These are phyloP conservation scores for Thoreauomyces humboldtii DNA, from an alignment of 192 early-diverging fungal species.

Conservation along the genomic window DNA sequence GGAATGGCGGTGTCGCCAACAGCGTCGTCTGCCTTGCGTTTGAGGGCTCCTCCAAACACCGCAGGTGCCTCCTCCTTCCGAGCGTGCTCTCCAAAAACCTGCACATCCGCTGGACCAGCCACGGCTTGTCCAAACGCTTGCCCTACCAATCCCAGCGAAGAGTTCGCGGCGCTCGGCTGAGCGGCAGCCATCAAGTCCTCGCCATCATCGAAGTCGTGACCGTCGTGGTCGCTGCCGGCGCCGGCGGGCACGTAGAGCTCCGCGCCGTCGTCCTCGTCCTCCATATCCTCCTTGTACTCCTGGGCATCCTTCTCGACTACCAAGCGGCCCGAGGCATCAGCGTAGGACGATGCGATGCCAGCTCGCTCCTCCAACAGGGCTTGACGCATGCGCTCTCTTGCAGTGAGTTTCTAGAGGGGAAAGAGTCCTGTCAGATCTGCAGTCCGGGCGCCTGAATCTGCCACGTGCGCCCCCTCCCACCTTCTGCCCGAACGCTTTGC, in stretches of 20 bases:
- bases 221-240: background rate
- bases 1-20: conserved; percentile 18
- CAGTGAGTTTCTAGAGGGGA: conserved; percentile 35
- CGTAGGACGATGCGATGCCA: conserved; percentile 35
- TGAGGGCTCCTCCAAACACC: conserved; percentile 44
- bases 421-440: too few relatives aligned
- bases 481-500: conserved; percentile 37
- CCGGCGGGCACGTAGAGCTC: background rate
- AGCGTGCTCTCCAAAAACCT: conserved; percentile 15
- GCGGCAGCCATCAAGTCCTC: background rate
- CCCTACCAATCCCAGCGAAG: background rate
- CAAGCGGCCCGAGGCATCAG: conserved; percentile 30
- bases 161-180: background rate
- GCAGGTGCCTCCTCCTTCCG: conserved; percentile 4
- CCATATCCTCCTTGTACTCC: conserved; percentile 24
- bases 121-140: conserved; percentile 26
- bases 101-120: conserved; percentile 12
- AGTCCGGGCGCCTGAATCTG: background rate
- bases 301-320: conserved; percentile 35
- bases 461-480: conserved; percentile 14
- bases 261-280: conserved; percentile 16
- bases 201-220: background rate
- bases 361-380: conserved; percentile 46
- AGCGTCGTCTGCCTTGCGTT: conserved; percentile 32
- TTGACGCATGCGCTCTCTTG: conserved; percentile 40